Conservation (phyloP, 2,329 filamentous ascomycete genomes). For the Exophiala calicioides region DNA sequence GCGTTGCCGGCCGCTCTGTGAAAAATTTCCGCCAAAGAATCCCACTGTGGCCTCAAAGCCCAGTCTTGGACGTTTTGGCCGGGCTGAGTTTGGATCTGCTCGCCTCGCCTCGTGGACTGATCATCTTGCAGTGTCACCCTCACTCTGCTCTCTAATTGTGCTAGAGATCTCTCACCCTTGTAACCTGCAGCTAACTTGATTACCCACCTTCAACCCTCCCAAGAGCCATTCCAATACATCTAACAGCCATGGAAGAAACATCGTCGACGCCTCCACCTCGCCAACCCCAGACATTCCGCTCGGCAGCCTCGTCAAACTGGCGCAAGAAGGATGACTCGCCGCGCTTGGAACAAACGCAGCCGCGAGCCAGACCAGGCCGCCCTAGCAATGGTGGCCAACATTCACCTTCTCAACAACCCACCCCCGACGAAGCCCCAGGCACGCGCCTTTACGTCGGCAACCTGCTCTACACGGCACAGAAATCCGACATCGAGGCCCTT, state of each 20-base stretch:
- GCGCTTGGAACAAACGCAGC: conserved; percentile 36
- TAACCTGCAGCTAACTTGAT: neutral
- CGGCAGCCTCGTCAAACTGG: conserved; percentile 39
- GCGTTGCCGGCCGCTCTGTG: no score
- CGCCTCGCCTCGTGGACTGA: no score
- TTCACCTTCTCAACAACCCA: neutral
- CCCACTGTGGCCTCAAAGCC: no score
- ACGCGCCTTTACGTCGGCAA: conserved; percentile 57
- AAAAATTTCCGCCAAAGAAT: no score
- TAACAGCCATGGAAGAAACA: conserved; percentile 30
- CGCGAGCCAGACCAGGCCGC: conserved; percentile 39
- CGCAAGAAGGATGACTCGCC: conserved; percentile 43
- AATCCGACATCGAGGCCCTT: conserved; percentile 51
- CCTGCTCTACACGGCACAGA: conserved; percentile 56
- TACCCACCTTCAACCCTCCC: neutral
- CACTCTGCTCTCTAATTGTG: no score
- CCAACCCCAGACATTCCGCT: conserved; percentile 21
- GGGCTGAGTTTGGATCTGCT: no score
- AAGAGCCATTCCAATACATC: neutral
- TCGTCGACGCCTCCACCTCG: conserved; percentile 12
- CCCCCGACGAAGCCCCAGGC: conserved; percentile 30
- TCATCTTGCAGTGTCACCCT: no score
- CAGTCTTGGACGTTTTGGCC: no score
- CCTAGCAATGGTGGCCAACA: conserved; percentile 1
- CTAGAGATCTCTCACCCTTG: neutral